phyloP scores from a whole-genome alignment of 179 eudicot genomes.

The Corrigiola litoralis region DNA sequence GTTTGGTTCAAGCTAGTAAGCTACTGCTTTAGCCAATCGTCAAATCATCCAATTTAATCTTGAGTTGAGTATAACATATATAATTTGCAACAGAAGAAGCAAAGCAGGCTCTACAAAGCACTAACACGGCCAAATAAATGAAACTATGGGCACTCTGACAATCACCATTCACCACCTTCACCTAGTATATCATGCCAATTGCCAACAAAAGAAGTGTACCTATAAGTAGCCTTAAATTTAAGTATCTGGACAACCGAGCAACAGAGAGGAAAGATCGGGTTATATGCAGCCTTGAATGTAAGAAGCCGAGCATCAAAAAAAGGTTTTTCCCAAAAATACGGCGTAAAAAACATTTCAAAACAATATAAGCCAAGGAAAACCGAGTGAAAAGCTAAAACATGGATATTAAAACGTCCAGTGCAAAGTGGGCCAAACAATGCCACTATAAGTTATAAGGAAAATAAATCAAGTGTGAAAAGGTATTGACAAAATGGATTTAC shows the following conservation, averaged over 20 bases:
- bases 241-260: too few relatives aligned
- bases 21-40: neutral
- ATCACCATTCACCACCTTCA: too few relatives aligned
- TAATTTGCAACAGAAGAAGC: constrained; percentile 2
- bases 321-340: neutral
- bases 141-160: neutral
- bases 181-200: neutral
- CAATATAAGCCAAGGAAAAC: constrained; percentile 7
- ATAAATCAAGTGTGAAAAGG: constrained; percentile 11
- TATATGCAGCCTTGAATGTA: too few relatives aligned
- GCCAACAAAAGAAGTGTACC: neutral
- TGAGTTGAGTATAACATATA: neutral
- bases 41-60: neutral
- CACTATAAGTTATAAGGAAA: constrained; percentile 10
- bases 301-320: neutral
- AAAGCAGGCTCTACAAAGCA: neutral
- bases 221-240: too few relatives aligned
- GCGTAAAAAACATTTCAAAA: neutral
- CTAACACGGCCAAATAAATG: neutral
- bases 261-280: too few relatives aligned
- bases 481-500: neutral
- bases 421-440: constrained; percentile 20
- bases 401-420: constrained; percentile 6
- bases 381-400: constrained; percentile 13
- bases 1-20: neutral